Percentiles rank a stretch among this genome's conserved stretches.
phyloP scores from a whole-genome alignment of 306 rosid genomes.

The Sicyos baderoa region DNA sequence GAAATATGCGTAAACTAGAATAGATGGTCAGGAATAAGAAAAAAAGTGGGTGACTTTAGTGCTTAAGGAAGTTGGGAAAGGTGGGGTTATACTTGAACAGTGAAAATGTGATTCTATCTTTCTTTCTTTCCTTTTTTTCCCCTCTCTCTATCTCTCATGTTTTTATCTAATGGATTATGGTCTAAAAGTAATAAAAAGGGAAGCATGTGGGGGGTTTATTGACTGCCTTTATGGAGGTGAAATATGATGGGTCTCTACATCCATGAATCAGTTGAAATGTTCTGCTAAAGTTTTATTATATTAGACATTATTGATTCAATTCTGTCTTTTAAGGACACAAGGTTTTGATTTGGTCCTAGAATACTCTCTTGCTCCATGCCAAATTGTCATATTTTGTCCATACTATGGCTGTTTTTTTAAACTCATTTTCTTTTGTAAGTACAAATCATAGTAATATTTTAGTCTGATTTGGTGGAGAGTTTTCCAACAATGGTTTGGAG shows the following conservation, averaged over 20 bases:
- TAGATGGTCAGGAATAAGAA: no score
- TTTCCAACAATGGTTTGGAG: neutral
- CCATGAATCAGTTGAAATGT: constrained; percentile 10
- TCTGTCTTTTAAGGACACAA: constrained; percentile 8
- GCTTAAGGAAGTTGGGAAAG: constrained; percentile 26
- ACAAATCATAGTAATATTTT: constrained; percentile 2
- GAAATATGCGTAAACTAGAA: neutral
- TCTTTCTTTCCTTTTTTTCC: neutral
- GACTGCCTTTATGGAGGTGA: constrained; percentile 10
- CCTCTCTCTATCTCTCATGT: neutral
- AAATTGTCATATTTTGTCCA: constrained; percentile 12
- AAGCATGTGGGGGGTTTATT: constrained; percentile 5
- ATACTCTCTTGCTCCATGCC: neutral
- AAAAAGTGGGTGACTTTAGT: neutral
- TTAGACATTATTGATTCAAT: neutral
- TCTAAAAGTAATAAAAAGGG: neutral
- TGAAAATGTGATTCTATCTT: constrained; percentile 15
- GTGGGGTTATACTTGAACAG: constrained; percentile 25
- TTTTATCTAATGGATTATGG: constrained; percentile 10
- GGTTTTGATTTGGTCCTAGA: constrained; percentile 17
- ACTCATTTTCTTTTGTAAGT: neutral
- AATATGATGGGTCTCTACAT: constrained; percentile 14
- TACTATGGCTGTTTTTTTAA: neutral
- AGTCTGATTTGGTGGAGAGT: neutral
- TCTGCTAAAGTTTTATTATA: neutral